Conservation (phyloP, 1,284 basidiomycete species). For the Fomitiporia mediterranea region DNA sequence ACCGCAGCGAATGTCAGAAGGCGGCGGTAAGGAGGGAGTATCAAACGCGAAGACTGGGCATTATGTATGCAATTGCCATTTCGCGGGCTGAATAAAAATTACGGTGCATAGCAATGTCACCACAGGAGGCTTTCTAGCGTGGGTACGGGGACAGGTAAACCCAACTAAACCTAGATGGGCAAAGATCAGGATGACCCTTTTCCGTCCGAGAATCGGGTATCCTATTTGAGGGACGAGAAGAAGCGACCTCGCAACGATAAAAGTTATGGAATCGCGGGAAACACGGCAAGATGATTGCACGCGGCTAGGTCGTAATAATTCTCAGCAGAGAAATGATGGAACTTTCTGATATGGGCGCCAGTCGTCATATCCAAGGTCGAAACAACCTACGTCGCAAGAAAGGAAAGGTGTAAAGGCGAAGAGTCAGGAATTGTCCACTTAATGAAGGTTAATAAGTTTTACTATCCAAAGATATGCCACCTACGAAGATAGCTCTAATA, state of each 20-base stretch:
- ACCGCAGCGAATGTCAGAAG: background rate
- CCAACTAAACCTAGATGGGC: background rate
- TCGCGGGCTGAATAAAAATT: background rate
- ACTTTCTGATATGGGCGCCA: too few species aligned
- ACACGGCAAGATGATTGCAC: too few species aligned
- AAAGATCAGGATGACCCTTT: background rate
- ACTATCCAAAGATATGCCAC: too few species aligned
- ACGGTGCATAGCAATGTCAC: background rate
- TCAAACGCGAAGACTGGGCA: background rate
- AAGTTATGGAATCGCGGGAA: too few species aligned
- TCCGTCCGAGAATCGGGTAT: background rate
- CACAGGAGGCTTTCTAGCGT: background rate
- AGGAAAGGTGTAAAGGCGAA: background rate
- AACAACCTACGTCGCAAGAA: background rate
- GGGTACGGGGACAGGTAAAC: background rate
- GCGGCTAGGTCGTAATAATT: too few species aligned
- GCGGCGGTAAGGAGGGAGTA: background rate
- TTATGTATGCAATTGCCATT: constrained; percentile 2
- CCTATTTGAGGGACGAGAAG: background rate
- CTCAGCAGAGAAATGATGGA: too few species aligned
- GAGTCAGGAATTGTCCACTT: background rate
- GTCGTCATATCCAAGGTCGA: too few species aligned
- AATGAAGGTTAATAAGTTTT: background rate
- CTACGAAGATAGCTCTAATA: too few species aligned
- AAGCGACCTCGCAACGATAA: background rate